phyloP scores from a whole-genome alignment of 257 asterid genomes.

The Vinca minor region DNA sequence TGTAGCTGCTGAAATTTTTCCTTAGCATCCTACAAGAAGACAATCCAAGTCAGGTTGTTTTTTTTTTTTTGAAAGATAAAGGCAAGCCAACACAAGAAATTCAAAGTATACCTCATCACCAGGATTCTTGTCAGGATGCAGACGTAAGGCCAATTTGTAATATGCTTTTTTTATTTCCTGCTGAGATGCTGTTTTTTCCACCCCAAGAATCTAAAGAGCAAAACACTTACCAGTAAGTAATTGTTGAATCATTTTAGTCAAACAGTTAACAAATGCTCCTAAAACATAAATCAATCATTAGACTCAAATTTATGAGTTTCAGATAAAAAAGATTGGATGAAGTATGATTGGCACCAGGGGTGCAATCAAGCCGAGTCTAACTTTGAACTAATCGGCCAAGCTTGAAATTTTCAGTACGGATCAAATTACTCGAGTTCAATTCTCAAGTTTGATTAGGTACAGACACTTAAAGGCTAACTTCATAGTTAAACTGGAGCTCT shows the following conservation, averaged over 20 bases:
- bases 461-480: too few species aligned
- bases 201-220: slow-evolving; percentile 62
- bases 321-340: too few species aligned
- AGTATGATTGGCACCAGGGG: too few species aligned
- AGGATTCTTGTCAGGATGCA: slow-evolving; percentile 93
- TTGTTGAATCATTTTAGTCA: slow-evolving; percentile 3
- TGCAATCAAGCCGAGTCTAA: too few species aligned
- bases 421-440: too few species aligned
- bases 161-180: slow-evolving; percentile 81
- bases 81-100: neutral
- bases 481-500: too few species aligned
- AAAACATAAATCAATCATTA: neutral
- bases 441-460: too few species aligned
- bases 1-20: slow-evolving; percentile 96
- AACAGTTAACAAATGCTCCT: neutral
- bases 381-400: too few species aligned
- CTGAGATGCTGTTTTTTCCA: slow-evolving; percentile 64
- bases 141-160: slow-evolving; percentile 71
- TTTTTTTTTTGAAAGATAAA: neutral
- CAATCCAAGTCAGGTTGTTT: neutral
- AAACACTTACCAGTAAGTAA: slow-evolving; percentile 4
- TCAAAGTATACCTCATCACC: slow-evolving; percentile 55
- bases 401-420: too few species aligned
- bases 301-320: neutral
- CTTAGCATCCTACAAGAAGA: slow-evolving; percentile 64